phyloP scores from a whole-genome alignment of 768 basidiomycete genomes.

The Lentinus brumalis region DNA sequence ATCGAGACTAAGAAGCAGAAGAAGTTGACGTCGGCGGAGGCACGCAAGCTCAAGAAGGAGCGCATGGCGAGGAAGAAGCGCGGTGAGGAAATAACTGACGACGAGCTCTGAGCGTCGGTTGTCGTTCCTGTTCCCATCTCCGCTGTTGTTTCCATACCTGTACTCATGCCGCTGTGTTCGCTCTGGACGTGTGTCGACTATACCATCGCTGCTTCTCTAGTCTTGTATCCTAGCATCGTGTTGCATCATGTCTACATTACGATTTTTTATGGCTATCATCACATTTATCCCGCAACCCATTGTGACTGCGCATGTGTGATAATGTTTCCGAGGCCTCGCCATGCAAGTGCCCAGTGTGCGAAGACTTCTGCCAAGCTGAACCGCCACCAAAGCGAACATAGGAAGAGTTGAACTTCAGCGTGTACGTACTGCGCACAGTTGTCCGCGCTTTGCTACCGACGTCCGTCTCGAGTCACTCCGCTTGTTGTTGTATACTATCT shows the following conservation, averaged over 20 bases:
- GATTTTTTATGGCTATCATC: constrained; percentile 12
- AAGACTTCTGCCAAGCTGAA: neutral
- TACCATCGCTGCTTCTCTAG: constrained; percentile 21
- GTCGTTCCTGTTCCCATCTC: constrained; percentile 14
- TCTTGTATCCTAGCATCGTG: constrained; percentile 28
- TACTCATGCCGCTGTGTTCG: constrained; percentile 28
- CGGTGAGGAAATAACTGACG: constrained; percentile 72
- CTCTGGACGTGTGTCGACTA: constrained; percentile 23
- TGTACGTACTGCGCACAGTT: constrained; percentile 11
- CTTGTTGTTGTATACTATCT: constrained; percentile 4
- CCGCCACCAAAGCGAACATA: neutral
- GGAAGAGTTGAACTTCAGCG: neutral
- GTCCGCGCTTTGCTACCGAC: neutral
- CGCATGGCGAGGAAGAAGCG: constrained; percentile 89
- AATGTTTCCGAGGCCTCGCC: neutral
- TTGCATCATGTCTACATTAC: constrained; percentile 23
- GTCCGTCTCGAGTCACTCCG: neutral
- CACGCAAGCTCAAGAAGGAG: constrained; percentile 94
- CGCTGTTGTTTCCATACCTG: constrained; percentile 21
- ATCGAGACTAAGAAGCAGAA: constrained; percentile 81
- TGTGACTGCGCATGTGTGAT: neutral
- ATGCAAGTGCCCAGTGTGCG: too few species aligned
- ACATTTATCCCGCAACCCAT: constrained; percentile 1
- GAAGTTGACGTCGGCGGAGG: constrained; percentile 82
- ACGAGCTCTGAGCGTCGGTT: constrained; percentile 47